Evolutionary conservation across 2,329 filamentous ascomycete species (phyloP), one percentile per base, ranked within the genome.

Genomic region (Colletotrichum euphorbiae): DNA sequence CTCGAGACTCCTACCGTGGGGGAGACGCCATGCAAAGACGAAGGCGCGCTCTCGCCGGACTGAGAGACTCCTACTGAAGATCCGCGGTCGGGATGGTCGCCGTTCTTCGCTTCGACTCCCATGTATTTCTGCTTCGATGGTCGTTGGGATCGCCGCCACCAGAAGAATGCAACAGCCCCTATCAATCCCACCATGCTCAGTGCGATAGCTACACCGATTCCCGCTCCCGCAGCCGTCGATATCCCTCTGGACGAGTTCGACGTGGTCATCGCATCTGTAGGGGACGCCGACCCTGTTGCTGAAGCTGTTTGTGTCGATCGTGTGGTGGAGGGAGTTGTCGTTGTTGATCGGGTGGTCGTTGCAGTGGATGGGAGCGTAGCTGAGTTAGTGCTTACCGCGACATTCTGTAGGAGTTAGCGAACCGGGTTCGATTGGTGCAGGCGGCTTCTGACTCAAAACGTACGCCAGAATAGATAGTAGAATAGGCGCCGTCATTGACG

Each of bases 401-500:
- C 17, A 55, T 45, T 57, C 45, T 62, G 28, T 28, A 40, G 9
- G 11, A 36, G 50, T 62, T 38, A 62, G 59, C 58, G 28, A 15
- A 42, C 52, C 38, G 19, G 19, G n/a, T 24, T 38, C 6, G n/a
- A 33, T 43, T 56, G 36, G 52, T 56, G 19, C 52, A 17, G 45
- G 19, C 38, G 33, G 33, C 38, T 56, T 15, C 56, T 31, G 46
- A n/a, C 7, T 36, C 19, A 48, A 9, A 43, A 69, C 73, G 56
- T 65, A 76, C 76, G 51, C 74, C 73, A 4, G 73, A 73, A 28
- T 76, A 78, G 6, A 73, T 71, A 0, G 78, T 80, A 4, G 76
- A 79, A 54, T 75, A 80, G 2, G 74, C 76, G 2, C 72, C 73
- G 15, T 79, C 75, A 38, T 80, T 69, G 3, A 80, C 74, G 3